Evolutionary conservation across 768 basidiomycete species (phyloP), one percentile per base, ranked within the genome.

Genomic region (Amanita rimosa): DNA sequence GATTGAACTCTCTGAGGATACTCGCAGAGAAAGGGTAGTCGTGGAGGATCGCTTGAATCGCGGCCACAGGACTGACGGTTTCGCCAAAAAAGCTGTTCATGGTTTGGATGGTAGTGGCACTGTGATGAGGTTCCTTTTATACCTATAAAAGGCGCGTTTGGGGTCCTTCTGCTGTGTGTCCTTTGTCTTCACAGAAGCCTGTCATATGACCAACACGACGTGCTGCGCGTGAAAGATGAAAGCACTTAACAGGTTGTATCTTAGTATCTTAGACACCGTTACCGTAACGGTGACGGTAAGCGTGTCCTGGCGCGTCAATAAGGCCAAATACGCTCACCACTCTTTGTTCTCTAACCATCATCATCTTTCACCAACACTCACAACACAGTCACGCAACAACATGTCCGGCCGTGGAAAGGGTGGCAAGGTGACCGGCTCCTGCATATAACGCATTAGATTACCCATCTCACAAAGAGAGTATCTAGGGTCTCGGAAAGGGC

Each of bases 361-460:
- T 56, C 64, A 59, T 49, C 42, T 36, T 36, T 34, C 41, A 39
- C 49, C 16, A 41, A 50, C 47, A 46, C 48, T 43, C 52, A 51
- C 35, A 22, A 52, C 36, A 26, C 19, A 29, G 39, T 46, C 43
- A 36, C 31, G 39, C 44, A 24, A 3, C 44, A 54, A 47, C 58
- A 85, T 85, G 83, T 83, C 81, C 71, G 83, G 82, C 67, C 82
- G 82, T 60, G 83, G 83, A 62, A 84, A 84, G 68, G 81, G 81
- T 69, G 81, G 82, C 60, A 85, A 85, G 74, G 79, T 81, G 38
- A 29, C 66, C 56, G 44, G 9, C 38, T 5, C 34, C 26, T 29
- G 16, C 21, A n/a, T n/a, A n/a, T n/a, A 21, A 21, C 24, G 13
- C 26, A 43, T 26, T 52, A 22, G 21, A n/a, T 26, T 38, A 19